Evolutionary conservation across 352 stramenopile species (phyloP).

Genomic region (Pythium dissimile): DNA sequence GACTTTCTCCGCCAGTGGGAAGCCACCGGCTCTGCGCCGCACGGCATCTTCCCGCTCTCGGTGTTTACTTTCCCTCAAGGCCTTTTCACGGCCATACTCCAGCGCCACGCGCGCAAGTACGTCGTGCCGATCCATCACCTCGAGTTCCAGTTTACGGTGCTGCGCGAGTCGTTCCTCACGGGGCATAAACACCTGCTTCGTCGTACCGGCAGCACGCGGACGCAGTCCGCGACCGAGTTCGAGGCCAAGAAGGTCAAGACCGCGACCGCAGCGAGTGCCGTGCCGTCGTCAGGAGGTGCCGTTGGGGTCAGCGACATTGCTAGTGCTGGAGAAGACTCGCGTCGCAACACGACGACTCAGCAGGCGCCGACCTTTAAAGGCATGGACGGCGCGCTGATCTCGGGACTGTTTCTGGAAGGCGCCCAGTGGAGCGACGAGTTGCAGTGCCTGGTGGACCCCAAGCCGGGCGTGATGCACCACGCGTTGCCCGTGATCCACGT

Average conservation of each 20-base stretch:
- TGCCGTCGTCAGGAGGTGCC: neutral
- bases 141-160: constrained; percentile 60
- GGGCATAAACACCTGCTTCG: constrained; percentile 17
- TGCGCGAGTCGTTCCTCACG: constrained; percentile 21
- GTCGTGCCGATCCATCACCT: constrained; percentile 68
- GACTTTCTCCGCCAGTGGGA: constrained; percentile 61
- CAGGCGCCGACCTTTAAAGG: constrained; percentile 13
- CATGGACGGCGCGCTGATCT: constrained; percentile 51
- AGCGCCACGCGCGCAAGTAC: constrained; percentile 70
- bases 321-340: no score
- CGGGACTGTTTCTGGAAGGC: constrained; percentile 64
- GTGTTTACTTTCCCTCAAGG: constrained; percentile 75
- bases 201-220: constrained; percentile 1
- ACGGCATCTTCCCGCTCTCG: constrained; percentile 49
- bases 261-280: neutral
- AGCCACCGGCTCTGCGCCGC: constrained; percentile 15
- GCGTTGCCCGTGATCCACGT: constrained; percentile 88
- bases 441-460: constrained; percentile 45
- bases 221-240: constrained; percentile 14
- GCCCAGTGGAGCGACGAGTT: constrained; percentile 57
- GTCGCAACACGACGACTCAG: neutral
- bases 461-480: constrained; percentile 58
- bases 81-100: constrained; percentile 74
- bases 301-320: no score
- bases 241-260: constrained; percentile 19